Evolutionary conservation across 1,284 basidiomycete genomes (phyloP).

Genomic region (Tetrapyrgos nigripes): DNA sequence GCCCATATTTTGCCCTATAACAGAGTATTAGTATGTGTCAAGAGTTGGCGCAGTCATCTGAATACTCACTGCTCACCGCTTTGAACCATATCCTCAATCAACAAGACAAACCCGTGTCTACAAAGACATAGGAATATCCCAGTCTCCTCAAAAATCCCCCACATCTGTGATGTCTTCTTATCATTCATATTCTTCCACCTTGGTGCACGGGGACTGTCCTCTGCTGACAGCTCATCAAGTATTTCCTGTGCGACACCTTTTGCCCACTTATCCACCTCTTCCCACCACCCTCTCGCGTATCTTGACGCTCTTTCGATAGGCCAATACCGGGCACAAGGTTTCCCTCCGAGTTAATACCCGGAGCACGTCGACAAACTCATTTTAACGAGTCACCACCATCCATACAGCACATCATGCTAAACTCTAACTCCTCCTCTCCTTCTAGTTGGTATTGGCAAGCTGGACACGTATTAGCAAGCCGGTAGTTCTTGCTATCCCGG

Average conservation of each 20-base stretch:
- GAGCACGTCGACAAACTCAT: conserved; percentile 7
- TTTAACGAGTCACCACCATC: conserved; percentile 43
- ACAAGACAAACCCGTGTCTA: conserved; percentile 18
- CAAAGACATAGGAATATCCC: conserved; percentile 21
- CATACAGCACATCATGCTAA: conserved; percentile 28
- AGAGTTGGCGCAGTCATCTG: too few species aligned
- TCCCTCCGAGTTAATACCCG: background rate
- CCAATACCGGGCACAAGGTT: background rate
- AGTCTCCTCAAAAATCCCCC: conserved; percentile 16
- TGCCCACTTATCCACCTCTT: conserved; percentile 18
- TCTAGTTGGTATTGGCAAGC: conserved; percentile 33
- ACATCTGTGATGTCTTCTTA: too few species aligned
- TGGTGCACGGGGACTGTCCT: too few species aligned
- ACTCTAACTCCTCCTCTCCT: conserved; percentile 26
- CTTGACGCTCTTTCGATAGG: background rate
- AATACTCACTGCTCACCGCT: background rate
- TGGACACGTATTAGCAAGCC: conserved; percentile 31
- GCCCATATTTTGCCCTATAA: background rate
- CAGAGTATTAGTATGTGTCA: background rate
- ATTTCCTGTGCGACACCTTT: too few species aligned
- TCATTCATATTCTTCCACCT: too few species aligned
- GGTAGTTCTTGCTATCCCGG: conserved; percentile 29
- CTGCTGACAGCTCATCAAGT: too few species aligned
- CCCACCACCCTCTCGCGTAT: conserved; percentile 1
- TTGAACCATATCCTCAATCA: conserved; percentile 19